A percentile compares a stretch with the other conserved stretches of the same genome.
phyloP scores from a whole-genome alignment of 108 stramenopile species.

The Mediolabrus comicus region DNA sequence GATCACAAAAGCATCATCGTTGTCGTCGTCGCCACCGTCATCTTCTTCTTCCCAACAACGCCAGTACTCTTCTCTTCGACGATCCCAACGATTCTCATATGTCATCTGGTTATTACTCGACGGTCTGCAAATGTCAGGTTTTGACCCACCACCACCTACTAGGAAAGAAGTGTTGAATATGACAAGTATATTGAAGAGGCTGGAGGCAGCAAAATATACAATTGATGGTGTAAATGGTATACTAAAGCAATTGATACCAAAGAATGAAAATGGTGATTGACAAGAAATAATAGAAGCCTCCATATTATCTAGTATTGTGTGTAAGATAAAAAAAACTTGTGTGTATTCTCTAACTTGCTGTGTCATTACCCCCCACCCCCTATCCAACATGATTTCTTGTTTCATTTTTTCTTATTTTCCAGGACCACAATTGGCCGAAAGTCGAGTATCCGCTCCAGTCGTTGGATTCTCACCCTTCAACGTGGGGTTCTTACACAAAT shows the following conservation, averaged over 20 bases:
- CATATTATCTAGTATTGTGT: too few relatives aligned
- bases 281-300: neutral
- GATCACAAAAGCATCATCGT: neutral
- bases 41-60: too few relatives aligned
- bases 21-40: neutral
- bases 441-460: conserved; percentile 78
- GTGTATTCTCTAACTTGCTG: neutral
- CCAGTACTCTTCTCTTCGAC: conserved; percentile 21
- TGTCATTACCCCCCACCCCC: neutral
- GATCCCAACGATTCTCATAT: conserved; percentile 25
- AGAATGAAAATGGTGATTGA: neutral
- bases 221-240: conserved; percentile 33
- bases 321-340: neutral
- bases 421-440: conserved; percentile 37
- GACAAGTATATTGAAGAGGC: conserved; percentile 18
- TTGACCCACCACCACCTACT: conserved; percentile 12
- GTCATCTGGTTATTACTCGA: conserved; percentile 35
- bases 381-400: neutral
- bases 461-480: conserved; percentile 91
- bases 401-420: neutral
- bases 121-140: conserved; percentile 15
- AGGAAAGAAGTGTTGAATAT: conserved; percentile 21
- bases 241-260: conserved; percentile 24
- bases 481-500: conserved; percentile 95
- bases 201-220: conserved; percentile 18